A percentile compares a stretch with the other conserved stretches of the same genome.
These are phyloP conservation scores for Pelargonium citronellum DNA, from an alignment of 441 rosid species.

Conservation along the genomic window DNA sequence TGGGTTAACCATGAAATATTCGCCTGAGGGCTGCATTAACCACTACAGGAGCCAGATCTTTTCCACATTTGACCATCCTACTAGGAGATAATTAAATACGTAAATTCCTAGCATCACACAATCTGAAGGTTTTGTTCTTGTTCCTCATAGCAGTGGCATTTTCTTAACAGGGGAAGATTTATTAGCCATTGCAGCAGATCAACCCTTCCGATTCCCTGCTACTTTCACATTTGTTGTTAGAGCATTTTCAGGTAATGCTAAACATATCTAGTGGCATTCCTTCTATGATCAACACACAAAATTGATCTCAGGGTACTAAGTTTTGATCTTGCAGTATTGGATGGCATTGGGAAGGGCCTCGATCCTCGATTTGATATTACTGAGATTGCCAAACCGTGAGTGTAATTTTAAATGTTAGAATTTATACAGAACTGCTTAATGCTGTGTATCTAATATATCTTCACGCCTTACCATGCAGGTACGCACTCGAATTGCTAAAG, in stretches of 20 bases:
- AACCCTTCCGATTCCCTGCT: conserved; percentile 97
- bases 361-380: conserved; percentile 97
- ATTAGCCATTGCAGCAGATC: conserved; percentile 92
- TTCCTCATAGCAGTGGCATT: conserved; percentile 19
- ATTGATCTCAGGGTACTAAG: conserved; percentile 7
- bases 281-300: not conserved
- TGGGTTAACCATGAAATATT: not conserved
- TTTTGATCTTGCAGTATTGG: conserved; percentile 56
- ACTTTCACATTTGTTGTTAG: conserved; percentile 98
- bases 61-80: not conserved
- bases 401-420: conserved; percentile 16
- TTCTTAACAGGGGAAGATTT: conserved; percentile 77
- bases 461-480: conserved; percentile 41
- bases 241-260: conserved; percentile 82
- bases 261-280: conserved; percentile 16
- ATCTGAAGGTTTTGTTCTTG: conserved; percentile 2
- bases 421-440: conserved; percentile 2
- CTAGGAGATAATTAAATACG: not conserved
- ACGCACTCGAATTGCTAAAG: conserved; percentile 84
- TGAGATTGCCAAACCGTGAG: conserved; percentile 98
- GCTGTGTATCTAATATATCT: conserved; percentile 20
- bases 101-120: not conserved
- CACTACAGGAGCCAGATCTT: not conserved
- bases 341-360: conserved; percentile 99
- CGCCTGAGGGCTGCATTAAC: not conserved